Evolutionary conservation across 257 asterid genomes (phyloP).

Genomic region (Echium plantagineum): DNA sequence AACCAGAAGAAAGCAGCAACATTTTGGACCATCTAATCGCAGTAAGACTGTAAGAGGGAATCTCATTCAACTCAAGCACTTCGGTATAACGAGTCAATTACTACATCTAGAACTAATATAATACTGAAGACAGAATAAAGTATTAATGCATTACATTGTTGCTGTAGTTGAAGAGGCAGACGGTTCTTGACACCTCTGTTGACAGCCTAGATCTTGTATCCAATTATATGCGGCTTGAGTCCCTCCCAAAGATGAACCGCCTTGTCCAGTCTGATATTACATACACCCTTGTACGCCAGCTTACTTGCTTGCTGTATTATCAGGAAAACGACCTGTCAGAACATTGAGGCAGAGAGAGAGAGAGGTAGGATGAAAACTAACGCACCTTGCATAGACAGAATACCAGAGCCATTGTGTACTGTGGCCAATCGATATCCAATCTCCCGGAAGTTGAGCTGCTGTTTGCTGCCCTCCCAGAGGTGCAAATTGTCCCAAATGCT

Average conservation of each 20-base stretch:
- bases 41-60: too few species aligned
- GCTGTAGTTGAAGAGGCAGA: too few species aligned
- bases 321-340: neutral
- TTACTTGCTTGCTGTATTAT: constrained; percentile 71
- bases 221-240: constrained; percentile 67
- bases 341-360: neutral
- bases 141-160: too few species aligned
- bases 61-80: too few species aligned
- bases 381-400: constrained; percentile 85
- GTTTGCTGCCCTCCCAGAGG: constrained; percentile 97
- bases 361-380: neutral
- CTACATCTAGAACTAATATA: too few species aligned
- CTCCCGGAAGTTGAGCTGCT: constrained; percentile 97
- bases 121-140: too few species aligned
- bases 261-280: constrained; percentile 83
- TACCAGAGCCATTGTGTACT: constrained; percentile 98
- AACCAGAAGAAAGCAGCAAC: too few species aligned
- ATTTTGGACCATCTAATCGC: too few species aligned
- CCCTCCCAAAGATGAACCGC: constrained; percentile 90
- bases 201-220: neutral
- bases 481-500: constrained; percentile 94
- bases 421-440: constrained; percentile 92
- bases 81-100: too few species aligned
- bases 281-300: constrained; percentile 93
- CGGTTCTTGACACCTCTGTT: too few species aligned